Percentiles rank a stretch among this genome's conserved stretches.
Conservation (phyloP, 352 stramenopile species). For the Globisporangium parvum region DNA sequence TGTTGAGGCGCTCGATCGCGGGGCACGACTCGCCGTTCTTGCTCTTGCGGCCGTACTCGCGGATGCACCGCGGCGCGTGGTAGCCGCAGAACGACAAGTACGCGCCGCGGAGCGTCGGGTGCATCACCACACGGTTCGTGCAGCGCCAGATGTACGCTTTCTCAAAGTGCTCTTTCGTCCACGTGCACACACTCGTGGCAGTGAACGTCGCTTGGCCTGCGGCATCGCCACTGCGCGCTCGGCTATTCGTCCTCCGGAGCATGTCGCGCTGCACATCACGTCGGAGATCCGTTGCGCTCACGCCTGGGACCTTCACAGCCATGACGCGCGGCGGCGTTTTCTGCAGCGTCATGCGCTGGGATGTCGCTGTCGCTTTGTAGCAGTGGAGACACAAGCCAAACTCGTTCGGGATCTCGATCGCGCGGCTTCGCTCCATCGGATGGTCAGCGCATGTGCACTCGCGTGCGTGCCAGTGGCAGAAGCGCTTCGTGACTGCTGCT, state of each 20-base stretch:
- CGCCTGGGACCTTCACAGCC: slow-evolving; percentile 32
- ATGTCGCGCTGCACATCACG: slow-evolving; percentile 20
- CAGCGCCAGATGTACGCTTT: slow-evolving; percentile 52
- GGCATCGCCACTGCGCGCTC: slow-evolving; percentile 1
- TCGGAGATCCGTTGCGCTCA: slow-evolving; percentile 24
- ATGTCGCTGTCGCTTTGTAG: slow-evolving; percentile 41
- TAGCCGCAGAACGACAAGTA: slow-evolving; percentile 66
- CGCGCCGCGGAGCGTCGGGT: slow-evolving; percentile 41
- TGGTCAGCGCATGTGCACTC: slow-evolving; percentile 42
- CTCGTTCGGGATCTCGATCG: slow-evolving; percentile 57
- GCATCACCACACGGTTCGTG: slow-evolving; percentile 48
- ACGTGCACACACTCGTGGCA: slow-evolving; percentile 31
- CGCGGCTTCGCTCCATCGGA: slow-evolving; percentile 34
- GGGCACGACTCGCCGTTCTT: slow-evolving; percentile 24
- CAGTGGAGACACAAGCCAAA: slow-evolving; percentile 49
- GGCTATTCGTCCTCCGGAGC: slow-evolving; percentile 8
- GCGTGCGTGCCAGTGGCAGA: slow-evolving; percentile 50
- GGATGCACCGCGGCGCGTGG: slow-evolving; percentile 51
- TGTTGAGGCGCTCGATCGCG: slow-evolving; percentile 44
- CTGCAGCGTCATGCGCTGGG: slow-evolving; percentile 36
- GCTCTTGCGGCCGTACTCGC: slow-evolving; percentile 42
- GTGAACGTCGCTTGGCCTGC: slow-evolving; percentile 8
- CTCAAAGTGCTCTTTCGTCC: slow-evolving; percentile 57
- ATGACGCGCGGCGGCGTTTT: slow-evolving; percentile 34
- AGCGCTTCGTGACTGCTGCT: neutral